Conservation (phyloP, 495 filamentous ascomycete species). For the Aspergillus cristatus region DNA sequence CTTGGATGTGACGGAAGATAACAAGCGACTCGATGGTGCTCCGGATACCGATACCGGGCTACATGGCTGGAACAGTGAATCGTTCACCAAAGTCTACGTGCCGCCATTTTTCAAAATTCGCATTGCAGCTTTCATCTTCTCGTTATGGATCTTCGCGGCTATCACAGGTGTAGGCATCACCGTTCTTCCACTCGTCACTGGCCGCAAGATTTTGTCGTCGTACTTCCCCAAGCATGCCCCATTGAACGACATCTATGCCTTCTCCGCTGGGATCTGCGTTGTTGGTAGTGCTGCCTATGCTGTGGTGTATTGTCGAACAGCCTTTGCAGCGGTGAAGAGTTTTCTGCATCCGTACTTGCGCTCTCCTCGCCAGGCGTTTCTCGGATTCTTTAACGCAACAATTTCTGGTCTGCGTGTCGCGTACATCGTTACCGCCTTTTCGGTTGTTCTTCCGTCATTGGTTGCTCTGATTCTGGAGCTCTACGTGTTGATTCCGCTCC, state of each 20-base stretch:
- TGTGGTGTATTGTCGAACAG: constrained; percentile 41
- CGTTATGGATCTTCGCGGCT: constrained; percentile 91
- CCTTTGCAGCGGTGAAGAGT: constrained; percentile 28
- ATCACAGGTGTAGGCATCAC: constrained; percentile 84
- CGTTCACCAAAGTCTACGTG: constrained; percentile 79
- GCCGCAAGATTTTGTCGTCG: constrained; percentile 61
- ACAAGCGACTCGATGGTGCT: constrained; percentile 51
- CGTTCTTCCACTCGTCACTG: constrained; percentile 79
- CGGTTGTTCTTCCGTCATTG: constrained; percentile 71
- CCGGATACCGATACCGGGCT: constrained; percentile 51
- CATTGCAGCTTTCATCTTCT: constrained; percentile 75
- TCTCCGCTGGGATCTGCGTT: constrained; percentile 76
- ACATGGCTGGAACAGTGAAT: constrained; percentile 52
- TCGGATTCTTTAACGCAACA: constrained; percentile 4
- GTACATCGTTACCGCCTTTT: constrained; percentile 65
- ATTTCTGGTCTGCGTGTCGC: constrained; percentile 34
- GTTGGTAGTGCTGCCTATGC: constrained; percentile 57
- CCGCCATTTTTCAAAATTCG: constrained; percentile 76
- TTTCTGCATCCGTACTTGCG: constrained; percentile 22
- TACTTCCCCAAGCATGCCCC: constrained; percentile 57
- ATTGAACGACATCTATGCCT: constrained; percentile 94
- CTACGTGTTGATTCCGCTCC: constrained; percentile 79
- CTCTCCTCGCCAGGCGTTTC: constrained; percentile 22
- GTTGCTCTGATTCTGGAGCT: constrained; percentile 77
- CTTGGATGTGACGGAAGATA: constrained; percentile 65